phyloP scores from a whole-genome alignment of 2,329 filamentous ascomycete species.

The Coniochaeta sp. region DNA sequence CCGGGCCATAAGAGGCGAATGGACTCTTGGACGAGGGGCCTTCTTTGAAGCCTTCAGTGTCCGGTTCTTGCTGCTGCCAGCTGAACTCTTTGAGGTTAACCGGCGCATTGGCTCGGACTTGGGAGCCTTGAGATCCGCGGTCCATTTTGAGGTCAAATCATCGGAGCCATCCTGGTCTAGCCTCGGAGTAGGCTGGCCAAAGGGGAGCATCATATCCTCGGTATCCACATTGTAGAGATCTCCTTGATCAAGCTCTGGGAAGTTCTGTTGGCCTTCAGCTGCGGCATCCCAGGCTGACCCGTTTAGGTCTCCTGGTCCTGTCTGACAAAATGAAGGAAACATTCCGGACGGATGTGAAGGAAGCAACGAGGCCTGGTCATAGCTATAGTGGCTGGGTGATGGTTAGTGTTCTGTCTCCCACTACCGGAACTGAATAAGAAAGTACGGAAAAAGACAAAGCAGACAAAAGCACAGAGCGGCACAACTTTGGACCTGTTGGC shows the following conservation, averaged over 20 bases:
- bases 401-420: constrained; percentile 46
- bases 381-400: constrained; percentile 48
- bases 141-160: constrained; percentile 42
- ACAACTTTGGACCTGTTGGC: constrained; percentile 51
- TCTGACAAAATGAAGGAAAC: constrained; percentile 49
- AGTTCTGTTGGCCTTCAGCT: constrained; percentile 55
- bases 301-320: constrained; percentile 50
- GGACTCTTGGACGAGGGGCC: constrained; percentile 30
- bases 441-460: constrained; percentile 19
- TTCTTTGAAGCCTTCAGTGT: constrained; percentile 34
- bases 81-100: constrained; percentile 34
- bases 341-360: constrained; percentile 40
- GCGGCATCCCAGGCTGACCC: constrained; percentile 49
- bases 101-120: constrained; percentile 37
- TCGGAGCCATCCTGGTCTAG: constrained; percentile 41
- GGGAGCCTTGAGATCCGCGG: constrained; percentile 26
- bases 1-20: constrained; percentile 37
- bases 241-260: constrained; percentile 45
- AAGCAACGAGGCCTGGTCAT: constrained; percentile 44
- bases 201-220: constrained; percentile 48
- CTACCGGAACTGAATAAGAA: constrained; percentile 23
- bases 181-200: constrained; percentile 48
- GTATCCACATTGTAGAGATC: constrained; percentile 42
- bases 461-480: constrained; percentile 26
- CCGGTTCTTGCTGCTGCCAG: constrained; percentile 36